Percentiles rank a stretch among this genome's conserved stretches.
phyloP scores from a whole-genome alignment of 2,329 filamentous ascomycete genomes.

The Botrytis deweyae region DNA sequence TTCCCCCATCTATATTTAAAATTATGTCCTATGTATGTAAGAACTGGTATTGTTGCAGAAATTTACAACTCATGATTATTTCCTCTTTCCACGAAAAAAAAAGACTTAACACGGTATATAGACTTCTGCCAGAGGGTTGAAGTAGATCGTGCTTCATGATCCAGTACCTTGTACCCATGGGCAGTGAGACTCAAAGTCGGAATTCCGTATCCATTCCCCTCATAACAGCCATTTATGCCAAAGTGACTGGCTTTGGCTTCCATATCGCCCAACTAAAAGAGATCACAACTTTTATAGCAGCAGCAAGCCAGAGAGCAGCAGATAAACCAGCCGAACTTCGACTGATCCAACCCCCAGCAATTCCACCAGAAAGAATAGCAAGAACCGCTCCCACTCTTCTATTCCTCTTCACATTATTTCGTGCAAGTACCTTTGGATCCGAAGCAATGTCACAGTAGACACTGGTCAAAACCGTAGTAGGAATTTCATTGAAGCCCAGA shows the following conservation, averaged over 20 bases:
- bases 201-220: background rate
- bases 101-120: background rate
- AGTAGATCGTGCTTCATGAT: background rate
- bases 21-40: background rate
- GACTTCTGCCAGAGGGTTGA: background rate
- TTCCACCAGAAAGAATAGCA: constrained; percentile 52
- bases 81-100: background rate
- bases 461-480: constrained; percentile 77
- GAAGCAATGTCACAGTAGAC: constrained; percentile 80
- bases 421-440: constrained; percentile 53
- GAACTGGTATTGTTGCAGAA: background rate
- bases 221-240: background rate
- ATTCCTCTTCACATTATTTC: constrained; percentile 53
- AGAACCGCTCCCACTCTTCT: constrained; percentile 51
- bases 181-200: background rate
- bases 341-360: constrained; percentile 55
- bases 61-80: background rate
- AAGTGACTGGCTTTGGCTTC: constrained; percentile 42
- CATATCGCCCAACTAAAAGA: constrained; percentile 60
- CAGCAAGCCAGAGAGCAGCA: constrained; percentile 49
- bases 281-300: constrained; percentile 54
- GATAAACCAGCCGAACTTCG: constrained; percentile 51
- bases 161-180: background rate
- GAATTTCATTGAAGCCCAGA: constrained; percentile 67
- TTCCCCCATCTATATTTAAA: background rate